Evolutionary conservation across 106 monocot genomes (phyloP).

Genomic region (Chionographis japonica): DNA sequence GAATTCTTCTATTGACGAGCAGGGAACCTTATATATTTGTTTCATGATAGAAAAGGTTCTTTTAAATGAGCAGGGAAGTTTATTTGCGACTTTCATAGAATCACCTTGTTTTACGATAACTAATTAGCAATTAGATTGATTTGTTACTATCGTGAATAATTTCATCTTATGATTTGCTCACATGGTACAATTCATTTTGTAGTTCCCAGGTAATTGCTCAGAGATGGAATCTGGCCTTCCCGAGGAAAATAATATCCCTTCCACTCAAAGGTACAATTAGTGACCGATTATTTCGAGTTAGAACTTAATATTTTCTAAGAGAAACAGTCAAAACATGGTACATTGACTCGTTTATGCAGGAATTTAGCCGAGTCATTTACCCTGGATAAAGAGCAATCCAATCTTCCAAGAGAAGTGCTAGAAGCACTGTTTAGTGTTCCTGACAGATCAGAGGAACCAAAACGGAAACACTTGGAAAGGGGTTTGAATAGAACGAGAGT

Average conservation of each 20-base stretch:
- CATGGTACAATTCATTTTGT: not conserved
- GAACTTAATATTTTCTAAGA: not conserved
- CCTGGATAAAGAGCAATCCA: slow-evolving; percentile 26
- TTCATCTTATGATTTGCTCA: not conserved
- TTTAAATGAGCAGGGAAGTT: no score
- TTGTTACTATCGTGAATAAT: no score
- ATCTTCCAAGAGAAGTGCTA: slow-evolving; percentile 51
- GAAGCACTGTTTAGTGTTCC: slow-evolving; percentile 57
- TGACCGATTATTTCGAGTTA: not conserved
- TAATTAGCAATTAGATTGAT: no score
- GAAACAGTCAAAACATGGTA: not conserved
- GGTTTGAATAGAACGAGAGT: slow-evolving; percentile 64
- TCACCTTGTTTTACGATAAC: no score
- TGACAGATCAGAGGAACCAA: slow-evolving; percentile 41
- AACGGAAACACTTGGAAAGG: slow-evolving; percentile 31
- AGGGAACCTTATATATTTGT: no score
- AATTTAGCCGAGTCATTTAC: slow-evolving; percentile 2
- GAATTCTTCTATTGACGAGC: no score
- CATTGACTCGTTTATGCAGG: slow-evolving; percentile 18
- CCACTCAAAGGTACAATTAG: slow-evolving; percentile 22
- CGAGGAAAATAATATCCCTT: slow-evolving; percentile 11
- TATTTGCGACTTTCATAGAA: no score
- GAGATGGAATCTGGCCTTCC: not conserved
- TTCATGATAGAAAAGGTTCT: no score
- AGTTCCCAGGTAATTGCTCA: slow-evolving; percentile 15